Percentiles rank a stretch among this genome's conserved stretches.
Conservation (phyloP, 257 asterid species). For the Ajuga chamaepitys region DNA sequence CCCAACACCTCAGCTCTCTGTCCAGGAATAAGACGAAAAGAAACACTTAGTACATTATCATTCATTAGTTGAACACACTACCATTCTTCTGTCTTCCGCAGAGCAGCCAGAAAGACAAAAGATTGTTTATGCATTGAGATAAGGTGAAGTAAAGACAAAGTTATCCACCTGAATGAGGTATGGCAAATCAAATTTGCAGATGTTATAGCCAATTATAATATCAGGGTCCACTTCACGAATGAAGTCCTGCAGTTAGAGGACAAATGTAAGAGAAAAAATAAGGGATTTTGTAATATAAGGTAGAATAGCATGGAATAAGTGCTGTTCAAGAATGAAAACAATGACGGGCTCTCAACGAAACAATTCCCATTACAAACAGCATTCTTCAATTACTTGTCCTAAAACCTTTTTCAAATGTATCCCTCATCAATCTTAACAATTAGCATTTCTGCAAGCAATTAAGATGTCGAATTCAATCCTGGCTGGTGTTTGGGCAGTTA, state of each 20-base stretch:
- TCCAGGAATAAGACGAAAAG: background rate
- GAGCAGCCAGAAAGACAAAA: slow-evolving; percentile 8
- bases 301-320: background rate
- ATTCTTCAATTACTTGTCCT: background rate
- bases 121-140: background rate
- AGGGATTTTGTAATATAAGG: background rate
- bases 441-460: background rate
- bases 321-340: background rate
- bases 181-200: slow-evolving; percentile 96
- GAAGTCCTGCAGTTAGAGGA: slow-evolving; percentile 55
- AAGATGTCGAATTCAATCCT: background rate
- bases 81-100: background rate
- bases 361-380: background rate
- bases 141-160: slow-evolving; percentile 3
- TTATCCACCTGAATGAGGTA: slow-evolving; percentile 83
- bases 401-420: background rate
- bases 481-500: background rate
- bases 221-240: slow-evolving; percentile 97
- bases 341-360: background rate
- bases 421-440: background rate
- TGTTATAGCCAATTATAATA: slow-evolving; percentile 91
- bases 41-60: background rate
- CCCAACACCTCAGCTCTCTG: slow-evolving; percentile 92
- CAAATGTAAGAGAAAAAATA: background rate
- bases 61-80: slow-evolving; percentile 3